Evolutionary conservation across 495 filamentous ascomycete genomes (phyloP).

Genomic region (Penicillium bialowiezense): DNA sequence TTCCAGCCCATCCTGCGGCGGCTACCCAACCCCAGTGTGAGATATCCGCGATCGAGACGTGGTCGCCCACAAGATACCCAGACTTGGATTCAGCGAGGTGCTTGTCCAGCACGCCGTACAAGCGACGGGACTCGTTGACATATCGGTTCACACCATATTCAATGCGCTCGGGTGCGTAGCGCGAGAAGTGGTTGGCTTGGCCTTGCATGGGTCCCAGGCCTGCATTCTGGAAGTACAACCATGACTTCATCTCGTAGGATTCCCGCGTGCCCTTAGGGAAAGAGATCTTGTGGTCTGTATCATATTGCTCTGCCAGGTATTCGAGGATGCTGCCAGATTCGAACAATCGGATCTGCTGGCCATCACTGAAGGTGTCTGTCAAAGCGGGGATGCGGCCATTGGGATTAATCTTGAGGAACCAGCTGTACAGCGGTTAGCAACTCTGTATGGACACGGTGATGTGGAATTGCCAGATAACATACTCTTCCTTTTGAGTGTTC

Average conservation of each 20-base stretch:
- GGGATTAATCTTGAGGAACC: conserved; percentile 91
- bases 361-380: conserved; percentile 72
- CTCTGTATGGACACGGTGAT: background rate
- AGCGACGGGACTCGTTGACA: conserved; percentile 71
- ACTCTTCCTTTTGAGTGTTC: conserved; percentile 75
- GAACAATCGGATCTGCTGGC: conserved; percentile 71
- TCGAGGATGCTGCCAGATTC: conserved; percentile 85
- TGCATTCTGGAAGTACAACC: conserved; percentile 71
- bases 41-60: conserved; percentile 81
- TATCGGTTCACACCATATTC: conserved; percentile 84
- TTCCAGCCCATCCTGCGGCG: conserved; percentile 62
- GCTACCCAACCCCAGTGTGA: conserved; percentile 76
- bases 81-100: conserved; percentile 63
- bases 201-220: conserved; percentile 93
- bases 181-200: conserved; percentile 85
- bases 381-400: conserved; percentile 95
- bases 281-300: conserved; percentile 78
- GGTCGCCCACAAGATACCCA: conserved; percentile 76
- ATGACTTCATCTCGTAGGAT: conserved; percentile 74
- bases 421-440: conserved; percentile 32
- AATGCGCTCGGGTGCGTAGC: conserved; percentile 86
- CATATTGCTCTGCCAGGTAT: conserved; percentile 79
- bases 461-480: conserved; percentile 19
- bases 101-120: conserved; percentile 76
- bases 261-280: conserved; percentile 74